Evolutionary conservation across 1,284 basidiomycete genomes (phyloP).

Genomic region (Porogramme epimiltina): DNA sequence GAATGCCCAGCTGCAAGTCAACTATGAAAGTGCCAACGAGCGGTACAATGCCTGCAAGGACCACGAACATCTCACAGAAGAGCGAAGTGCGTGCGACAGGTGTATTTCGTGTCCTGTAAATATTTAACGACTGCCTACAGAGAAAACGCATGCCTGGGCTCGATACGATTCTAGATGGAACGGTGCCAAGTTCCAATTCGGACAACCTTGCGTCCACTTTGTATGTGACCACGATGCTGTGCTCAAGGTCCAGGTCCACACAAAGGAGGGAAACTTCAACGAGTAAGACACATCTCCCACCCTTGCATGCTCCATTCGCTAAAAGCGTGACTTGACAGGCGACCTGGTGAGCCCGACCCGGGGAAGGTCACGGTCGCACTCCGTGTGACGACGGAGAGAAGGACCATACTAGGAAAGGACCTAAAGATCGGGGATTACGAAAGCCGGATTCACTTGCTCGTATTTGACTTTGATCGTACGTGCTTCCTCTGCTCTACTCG

Average conservation of each 20-base stretch:
- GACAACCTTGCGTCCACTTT: conserved; percentile 24
- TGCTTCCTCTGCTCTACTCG: not conserved
- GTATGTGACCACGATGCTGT: conserved; percentile 32
- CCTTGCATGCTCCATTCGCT: not conserved
- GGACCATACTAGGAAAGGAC: conserved; percentile 21
- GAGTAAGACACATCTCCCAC: not conserved
- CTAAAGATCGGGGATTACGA: conserved; percentile 24
- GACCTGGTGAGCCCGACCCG: too few species aligned
- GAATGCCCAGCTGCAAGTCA: conserved; percentile 32
- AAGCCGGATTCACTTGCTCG: conserved; percentile 26
- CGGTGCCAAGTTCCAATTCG: conserved; percentile 22
- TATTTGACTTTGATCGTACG: conserved; percentile 22
- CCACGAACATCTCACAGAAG: conserved; percentile 1
- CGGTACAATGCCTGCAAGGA: conserved; percentile 18
- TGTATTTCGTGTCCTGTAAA: not conserved
- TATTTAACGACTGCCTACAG: not conserved
- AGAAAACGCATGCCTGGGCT: conserved; percentile 17
- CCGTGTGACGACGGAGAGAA: conserved; percentile 22
- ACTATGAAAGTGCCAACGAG: conserved; percentile 27
- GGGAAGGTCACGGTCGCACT: conserved; percentile 6
- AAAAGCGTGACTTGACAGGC: too few species aligned
- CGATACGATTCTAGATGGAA: conserved; percentile 4
- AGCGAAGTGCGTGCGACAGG: conserved; percentile 4
- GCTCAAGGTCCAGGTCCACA: conserved; percentile 11
- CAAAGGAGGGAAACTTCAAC: not conserved